Evolutionary conservation across 164 flowering plant species (phyloP).

Genomic region (Magnolia sinica): DNA sequence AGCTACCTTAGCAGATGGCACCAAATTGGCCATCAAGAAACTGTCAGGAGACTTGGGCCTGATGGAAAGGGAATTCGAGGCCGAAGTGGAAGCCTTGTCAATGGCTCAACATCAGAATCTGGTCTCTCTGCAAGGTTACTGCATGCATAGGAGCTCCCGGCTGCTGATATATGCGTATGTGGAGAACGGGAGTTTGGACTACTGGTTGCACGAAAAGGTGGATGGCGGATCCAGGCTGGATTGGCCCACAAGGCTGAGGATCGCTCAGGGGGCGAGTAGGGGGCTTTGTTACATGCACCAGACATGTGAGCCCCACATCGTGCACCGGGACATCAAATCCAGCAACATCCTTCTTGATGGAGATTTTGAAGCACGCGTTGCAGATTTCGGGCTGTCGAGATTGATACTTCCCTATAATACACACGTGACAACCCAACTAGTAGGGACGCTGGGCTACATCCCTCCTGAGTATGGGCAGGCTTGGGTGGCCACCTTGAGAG

Average conservation of each 20-base stretch:
- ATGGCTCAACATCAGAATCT: slow-evolving; percentile 13
- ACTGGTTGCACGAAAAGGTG: slow-evolving; percentile 15
- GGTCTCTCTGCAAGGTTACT: slow-evolving; percentile 12
- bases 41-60: slow-evolving; percentile 13
- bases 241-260: slow-evolving; percentile 39
- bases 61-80: slow-evolving; percentile 18
- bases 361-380: slow-evolving; percentile 35
- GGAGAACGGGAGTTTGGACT: slow-evolving; percentile 18
- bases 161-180: slow-evolving; percentile 12
- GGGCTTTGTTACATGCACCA: slow-evolving; percentile 76
- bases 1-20: slow-evolving; percentile 13
- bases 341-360: slow-evolving; percentile 28
- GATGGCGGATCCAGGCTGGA: slow-evolving; percentile 9
- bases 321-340: slow-evolving; percentile 75
- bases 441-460: slow-evolving; percentile 78
- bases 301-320: slow-evolving; percentile 69
- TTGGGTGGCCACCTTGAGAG: slow-evolving; percentile 18
- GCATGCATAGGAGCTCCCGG: slow-evolving; percentile 7
- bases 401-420: slow-evolving; percentile 66
- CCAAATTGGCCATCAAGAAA: slow-evolving; percentile 9
- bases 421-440: slow-evolving; percentile 77
- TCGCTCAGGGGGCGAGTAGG: slow-evolving; percentile 47
- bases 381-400: slow-evolving; percentile 56
- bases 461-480: slow-evolving; percentile 19
- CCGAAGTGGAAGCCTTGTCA: slow-evolving; percentile 18